Conservation (phyloP, 2,329 filamentous ascomycete species). For the Curvularia verruculosa region DNA sequence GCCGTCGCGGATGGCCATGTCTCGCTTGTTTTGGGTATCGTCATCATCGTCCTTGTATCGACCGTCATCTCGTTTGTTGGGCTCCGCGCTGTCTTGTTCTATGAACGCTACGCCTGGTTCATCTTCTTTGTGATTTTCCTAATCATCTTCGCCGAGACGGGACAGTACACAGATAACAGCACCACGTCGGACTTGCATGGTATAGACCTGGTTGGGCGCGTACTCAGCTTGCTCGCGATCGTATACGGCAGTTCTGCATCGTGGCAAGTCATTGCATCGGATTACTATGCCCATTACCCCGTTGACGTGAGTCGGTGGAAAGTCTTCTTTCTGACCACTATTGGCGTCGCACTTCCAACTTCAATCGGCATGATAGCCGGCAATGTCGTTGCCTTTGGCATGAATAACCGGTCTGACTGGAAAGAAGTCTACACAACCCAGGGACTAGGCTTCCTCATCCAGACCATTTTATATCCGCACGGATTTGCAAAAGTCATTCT, state of each 20-base stretch:
- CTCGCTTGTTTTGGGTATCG: constrained; percentile 52
- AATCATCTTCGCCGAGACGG: constrained; percentile 57
- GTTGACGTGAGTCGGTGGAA: constrained; percentile 48
- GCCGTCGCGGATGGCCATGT: constrained; percentile 53
- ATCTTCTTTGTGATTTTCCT: constrained; percentile 56
- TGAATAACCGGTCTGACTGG: constrained; percentile 46
- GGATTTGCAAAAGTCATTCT: constrained; percentile 58
- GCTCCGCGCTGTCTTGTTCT: constrained; percentile 54
- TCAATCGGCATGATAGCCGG: constrained; percentile 55
- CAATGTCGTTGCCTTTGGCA: constrained; percentile 49
- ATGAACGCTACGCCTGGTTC: constrained; percentile 59
- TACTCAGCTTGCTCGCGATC: constrained; percentile 39
- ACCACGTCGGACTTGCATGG: constrained; percentile 43
- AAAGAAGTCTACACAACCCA: constrained; percentile 50
- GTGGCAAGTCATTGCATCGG: constrained; percentile 51
- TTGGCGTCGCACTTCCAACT: constrained; percentile 51
- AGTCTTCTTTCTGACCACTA: constrained; percentile 52
- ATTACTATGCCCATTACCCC: constrained; percentile 55
- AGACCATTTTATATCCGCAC: constrained; percentile 53
- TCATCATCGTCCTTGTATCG: constrained; percentile 51
- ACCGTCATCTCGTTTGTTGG: constrained; percentile 50
- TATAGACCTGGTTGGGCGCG: constrained; percentile 40
- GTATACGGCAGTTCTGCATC: constrained; percentile 49
- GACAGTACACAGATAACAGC: constrained; percentile 51
- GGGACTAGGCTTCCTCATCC: constrained; percentile 57